Evolutionary conservation across 2,329 filamentous ascomycete genomes (phyloP).

Genomic region (Zopfia rhizophila): DNA sequence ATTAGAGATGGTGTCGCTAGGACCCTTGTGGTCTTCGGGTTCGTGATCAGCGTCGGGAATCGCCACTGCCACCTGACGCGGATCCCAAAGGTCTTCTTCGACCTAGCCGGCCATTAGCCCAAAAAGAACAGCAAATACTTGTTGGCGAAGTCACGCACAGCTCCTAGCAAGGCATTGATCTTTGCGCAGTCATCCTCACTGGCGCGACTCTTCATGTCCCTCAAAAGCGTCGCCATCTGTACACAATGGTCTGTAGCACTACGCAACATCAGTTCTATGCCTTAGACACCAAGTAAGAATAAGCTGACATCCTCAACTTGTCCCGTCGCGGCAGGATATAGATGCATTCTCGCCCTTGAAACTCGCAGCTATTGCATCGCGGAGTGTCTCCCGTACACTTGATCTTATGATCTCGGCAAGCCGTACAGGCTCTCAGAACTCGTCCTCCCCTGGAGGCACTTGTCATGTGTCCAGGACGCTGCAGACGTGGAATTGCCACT

Average conservation of each 20-base stretch:
- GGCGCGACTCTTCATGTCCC: not conserved
- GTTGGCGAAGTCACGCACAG: not conserved
- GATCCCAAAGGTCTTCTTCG: constrained; percentile 39
- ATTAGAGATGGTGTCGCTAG: constrained; percentile 2
- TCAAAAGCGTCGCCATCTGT: not conserved
- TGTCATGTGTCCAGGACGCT: not conserved
- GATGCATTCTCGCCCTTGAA: constrained; percentile 45
- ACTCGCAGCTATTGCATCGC: constrained; percentile 49
- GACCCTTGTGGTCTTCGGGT: constrained; percentile 24
- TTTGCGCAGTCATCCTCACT: not conserved
- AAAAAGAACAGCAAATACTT: not conserved
- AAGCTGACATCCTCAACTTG: constrained; percentile 46
- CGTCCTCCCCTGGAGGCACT: constrained; percentile 8
- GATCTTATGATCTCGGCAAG: constrained; percentile 54
- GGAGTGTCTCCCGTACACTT: constrained; percentile 53
- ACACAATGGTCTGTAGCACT: not conserved
- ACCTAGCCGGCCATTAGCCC: constrained; percentile 30
- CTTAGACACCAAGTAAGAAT: not conserved
- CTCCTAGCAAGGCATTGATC: not conserved
- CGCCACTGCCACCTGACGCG: constrained; percentile 21
- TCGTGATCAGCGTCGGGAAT: constrained; percentile 32
- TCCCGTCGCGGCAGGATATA: constrained; percentile 53
- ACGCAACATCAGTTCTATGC: not conserved
- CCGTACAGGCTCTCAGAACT: constrained; percentile 29
- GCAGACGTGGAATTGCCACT: not conserved